Base-by-base conservation (phyloP, 768 basidiomycete species). In the Favolaschia claudopus region DNA sequence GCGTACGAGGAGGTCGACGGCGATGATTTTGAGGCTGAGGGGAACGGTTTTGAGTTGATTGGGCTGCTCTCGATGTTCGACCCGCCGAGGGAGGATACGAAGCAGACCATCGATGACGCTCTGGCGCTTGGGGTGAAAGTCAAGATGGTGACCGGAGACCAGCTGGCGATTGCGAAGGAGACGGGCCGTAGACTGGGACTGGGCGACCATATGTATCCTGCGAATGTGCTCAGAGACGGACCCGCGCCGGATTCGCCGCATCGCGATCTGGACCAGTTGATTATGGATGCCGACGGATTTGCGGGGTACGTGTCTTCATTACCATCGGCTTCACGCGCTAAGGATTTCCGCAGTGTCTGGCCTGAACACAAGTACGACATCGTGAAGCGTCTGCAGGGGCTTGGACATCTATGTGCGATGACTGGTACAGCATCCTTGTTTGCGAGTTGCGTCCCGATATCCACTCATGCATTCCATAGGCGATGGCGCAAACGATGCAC, bases 81-180 rank as follows among this genome's bases (percentile, higher is more conserved):
- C 72, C 96, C 96, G 62, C 96, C 96, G 63, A 93, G 96, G 76
- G 91, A 92, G 1, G 96, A 99, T 72, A 99, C 96, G 77, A 97
- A 99, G 82, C 93, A 97, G 79, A 99, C 96, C 20, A 98, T 99
- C 70, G 96, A 98, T 69, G 95, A 99, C 73, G 95, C 96, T 44
- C 81, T 95, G 56, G 89, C 89, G 53, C 93, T 98, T 72, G 96
- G 96, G 76, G 95, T 99, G 69, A 91, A 89, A 74, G 95, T 98
- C 75, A 99, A 99, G 89, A 99, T 99, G 96, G 95, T 98, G 58
- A 99, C 96, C 15, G 96, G 96, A 82, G 96, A 99, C 74, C 96
- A 64, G 81, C 93, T 99, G 71, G 96, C 96, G 66, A 98, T 99
- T 67, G 96, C 96, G 34, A 98, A 99, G 85, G 96, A 99, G 77